Conservation (phyloP, 2,329 filamentous ascomycete species). For the Celoporthe dispersa region DNA sequence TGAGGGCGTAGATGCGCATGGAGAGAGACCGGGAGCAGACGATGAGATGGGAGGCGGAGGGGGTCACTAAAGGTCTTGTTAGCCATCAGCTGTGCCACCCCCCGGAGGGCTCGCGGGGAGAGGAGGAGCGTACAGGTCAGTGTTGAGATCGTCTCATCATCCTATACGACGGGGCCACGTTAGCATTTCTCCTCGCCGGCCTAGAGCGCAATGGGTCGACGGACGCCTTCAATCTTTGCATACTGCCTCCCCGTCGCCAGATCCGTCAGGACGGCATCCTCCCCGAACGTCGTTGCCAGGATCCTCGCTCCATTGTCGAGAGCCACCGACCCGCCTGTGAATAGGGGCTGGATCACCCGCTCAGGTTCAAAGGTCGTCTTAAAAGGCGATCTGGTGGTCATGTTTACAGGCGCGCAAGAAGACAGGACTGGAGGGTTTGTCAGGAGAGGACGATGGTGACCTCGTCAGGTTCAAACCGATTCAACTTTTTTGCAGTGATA, state of each 20-base stretch:
- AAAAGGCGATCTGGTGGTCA: slow-evolving; percentile 66
- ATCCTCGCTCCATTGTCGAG: slow-evolving; percentile 81
- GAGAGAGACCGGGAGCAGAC: slow-evolving; percentile 94
- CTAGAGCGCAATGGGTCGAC: slow-evolving; percentile 32
- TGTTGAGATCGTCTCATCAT: slow-evolving; percentile 80
- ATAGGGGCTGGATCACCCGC: slow-evolving; percentile 87
- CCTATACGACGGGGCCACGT: slow-evolving; percentile 47
- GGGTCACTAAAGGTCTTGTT: slow-evolving; percentile 66
- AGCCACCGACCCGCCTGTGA: slow-evolving; percentile 86
- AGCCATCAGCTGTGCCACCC: slow-evolving; percentile 22
- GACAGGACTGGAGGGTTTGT: not conserved
- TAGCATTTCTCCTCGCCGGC: not conserved
- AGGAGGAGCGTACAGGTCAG: slow-evolving; percentile 56
- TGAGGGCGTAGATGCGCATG: slow-evolving; percentile 86
- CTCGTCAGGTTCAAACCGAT: slow-evolving; percentile 6
- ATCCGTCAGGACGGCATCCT: slow-evolving; percentile 88
- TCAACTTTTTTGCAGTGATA: slow-evolving; percentile 34
- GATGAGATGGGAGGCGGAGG: slow-evolving; percentile 84
- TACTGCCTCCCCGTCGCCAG: slow-evolving; percentile 81
- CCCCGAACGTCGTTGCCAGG: slow-evolving; percentile 86
- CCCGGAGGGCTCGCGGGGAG: not conserved
- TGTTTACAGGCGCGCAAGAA: slow-evolving; percentile 38
- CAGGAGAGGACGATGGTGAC: not conserved
- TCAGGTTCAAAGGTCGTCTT: slow-evolving; percentile 90
- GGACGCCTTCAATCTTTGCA: slow-evolving; percentile 83